These are phyloP conservation scores for carrot (Daucus carota) DNA, from an alignment of 129 eudicot genomes.

Conservation along the genomic window DNA sequence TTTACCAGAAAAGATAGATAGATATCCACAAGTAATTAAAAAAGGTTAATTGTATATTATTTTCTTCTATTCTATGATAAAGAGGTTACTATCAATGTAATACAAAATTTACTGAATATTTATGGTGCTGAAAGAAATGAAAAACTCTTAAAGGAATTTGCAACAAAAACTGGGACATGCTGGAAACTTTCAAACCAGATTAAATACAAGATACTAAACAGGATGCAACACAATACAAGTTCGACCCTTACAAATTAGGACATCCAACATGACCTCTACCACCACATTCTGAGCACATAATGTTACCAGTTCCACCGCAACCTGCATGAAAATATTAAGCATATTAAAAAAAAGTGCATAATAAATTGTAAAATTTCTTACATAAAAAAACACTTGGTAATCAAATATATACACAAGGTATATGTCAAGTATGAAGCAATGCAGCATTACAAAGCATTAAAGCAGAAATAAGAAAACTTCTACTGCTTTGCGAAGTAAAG, in stretches of 20 bases:
- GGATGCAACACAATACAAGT: not conserved
- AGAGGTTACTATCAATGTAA: not conserved
- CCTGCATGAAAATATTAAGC: conserved; percentile 39
- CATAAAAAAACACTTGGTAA: not conserved
- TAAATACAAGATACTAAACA: not conserved
- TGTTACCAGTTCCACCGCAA: conserved; percentile 92
- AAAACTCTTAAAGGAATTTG: not conserved
- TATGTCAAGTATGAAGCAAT: not conserved
- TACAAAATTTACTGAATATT: not conserved
- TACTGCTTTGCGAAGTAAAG: not conserved
- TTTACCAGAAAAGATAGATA: not conserved
- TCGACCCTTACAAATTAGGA: conserved; percentile 15
- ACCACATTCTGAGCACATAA: conserved; percentile 79
- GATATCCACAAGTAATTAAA: not conserved
- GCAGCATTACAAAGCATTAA: not conserved
- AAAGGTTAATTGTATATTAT: not conserved
- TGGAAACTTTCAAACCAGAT: not conserved
- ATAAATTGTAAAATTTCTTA: not conserved
- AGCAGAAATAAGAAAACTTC: not conserved
- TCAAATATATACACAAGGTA: not conserved
- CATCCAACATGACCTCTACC: conserved; percentile 67
- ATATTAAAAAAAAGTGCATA: not conserved
- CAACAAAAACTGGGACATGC: not conserved
- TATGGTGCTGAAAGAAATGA: not conserved
- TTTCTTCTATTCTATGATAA: not conserved